phyloP scores from a whole-genome alignment of 805 yeast species.

The Lachancea kluyveri region DNA sequence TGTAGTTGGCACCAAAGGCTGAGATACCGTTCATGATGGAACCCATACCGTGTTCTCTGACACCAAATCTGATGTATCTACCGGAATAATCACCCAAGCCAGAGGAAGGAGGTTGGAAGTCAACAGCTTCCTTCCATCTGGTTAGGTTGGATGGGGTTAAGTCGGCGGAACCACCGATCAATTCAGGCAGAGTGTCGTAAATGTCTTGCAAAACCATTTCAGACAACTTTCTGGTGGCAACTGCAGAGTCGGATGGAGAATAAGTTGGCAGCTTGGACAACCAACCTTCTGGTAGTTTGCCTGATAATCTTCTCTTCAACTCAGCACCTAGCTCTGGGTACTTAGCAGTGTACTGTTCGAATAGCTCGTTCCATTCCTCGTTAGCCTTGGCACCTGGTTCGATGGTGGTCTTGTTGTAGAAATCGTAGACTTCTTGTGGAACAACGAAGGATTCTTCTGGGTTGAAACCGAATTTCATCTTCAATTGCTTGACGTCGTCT shows the following conservation, averaged over 20 bases:
- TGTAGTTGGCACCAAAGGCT: conserved; percentile 79
- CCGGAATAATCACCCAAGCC: conserved; percentile 84
- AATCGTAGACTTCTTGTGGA: conserved; percentile 75
- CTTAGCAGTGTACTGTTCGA: conserved; percentile 55
- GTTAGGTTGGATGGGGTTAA: conserved; percentile 96
- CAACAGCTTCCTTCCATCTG: conserved; percentile 74
- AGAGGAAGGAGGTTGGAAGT: conserved; percentile 84
- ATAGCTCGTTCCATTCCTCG: conserved; percentile 65
- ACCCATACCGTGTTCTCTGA: conserved; percentile 99
- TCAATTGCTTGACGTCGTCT: conserved; percentile 85
- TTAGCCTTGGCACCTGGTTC: conserved; percentile 62
- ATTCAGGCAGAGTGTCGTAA: conserved; percentile 68
- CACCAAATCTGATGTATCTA: conserved; percentile 95
- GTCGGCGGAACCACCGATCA: conserved; percentile 98
- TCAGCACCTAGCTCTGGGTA: conserved; percentile 79
- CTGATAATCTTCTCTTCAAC: conserved; percentile 67
- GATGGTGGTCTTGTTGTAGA: conserved; percentile 48
- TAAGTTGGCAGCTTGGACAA: conserved; percentile 69
- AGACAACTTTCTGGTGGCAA: conserved; percentile 92
- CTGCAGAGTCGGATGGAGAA: conserved; percentile 69
- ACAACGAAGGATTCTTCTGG: conserved; percentile 75
- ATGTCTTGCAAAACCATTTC: conserved; percentile 68
- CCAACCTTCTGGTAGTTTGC: conserved; percentile 82
- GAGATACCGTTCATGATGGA: conserved; percentile 96
- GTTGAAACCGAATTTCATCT: conserved; percentile 79